Base-by-base conservation (phyloP, 2,329 filamentous ascomycete genomes). In the Nemania sp. region DNA sequence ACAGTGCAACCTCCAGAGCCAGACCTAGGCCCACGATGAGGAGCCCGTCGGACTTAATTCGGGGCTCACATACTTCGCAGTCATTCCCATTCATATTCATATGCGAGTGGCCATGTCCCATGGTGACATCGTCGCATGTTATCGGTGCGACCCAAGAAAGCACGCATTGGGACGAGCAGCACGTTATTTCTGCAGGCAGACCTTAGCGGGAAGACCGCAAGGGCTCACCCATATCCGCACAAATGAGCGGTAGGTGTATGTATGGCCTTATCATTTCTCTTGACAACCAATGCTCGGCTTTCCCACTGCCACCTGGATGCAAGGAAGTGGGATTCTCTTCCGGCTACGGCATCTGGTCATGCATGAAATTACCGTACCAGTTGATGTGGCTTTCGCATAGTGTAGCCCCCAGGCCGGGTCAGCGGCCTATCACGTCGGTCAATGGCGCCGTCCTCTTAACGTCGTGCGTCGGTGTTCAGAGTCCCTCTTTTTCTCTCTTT, bases 21-120 rank as follows among this genome's bases (percentile, higher is more conserved):
- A 45, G 55, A 52, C 29, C 50, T 54, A 55, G 50, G 54, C 39
- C 39, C 45, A 59, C 25, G 46, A 54, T 39, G 18, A 45, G 35
- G 37, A 59, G n/a, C 62, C 62, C 55, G 59, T 65, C 62, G 62
- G 63, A 60, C 60, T 55, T 65, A 57, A 39, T 60, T 65, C 63
- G 63, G 63, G 54, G 43, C 57, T 65, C 62, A 54, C 25, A 29
- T 4, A 29, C 25, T 29, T 4, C 25, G 25, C 3, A 29, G 25
- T 29, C 3, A 4, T 29, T 29, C n/a, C 54, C 43, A n/a, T 37
- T 18, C 9, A 43, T 47, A 49, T 58, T 51, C 49, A 52, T 54
- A 53, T 34, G 48, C 49, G 49, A 57, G 49, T 48, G 40, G 20
- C 62, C 48, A 34, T 18, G 47, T 50, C 29, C 29, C 32, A 50